These are phyloP conservation scores for Leccinum ochraceum DNA, from an alignment of 768 basidiomycete genomes.

Conservation along the genomic window DNA sequence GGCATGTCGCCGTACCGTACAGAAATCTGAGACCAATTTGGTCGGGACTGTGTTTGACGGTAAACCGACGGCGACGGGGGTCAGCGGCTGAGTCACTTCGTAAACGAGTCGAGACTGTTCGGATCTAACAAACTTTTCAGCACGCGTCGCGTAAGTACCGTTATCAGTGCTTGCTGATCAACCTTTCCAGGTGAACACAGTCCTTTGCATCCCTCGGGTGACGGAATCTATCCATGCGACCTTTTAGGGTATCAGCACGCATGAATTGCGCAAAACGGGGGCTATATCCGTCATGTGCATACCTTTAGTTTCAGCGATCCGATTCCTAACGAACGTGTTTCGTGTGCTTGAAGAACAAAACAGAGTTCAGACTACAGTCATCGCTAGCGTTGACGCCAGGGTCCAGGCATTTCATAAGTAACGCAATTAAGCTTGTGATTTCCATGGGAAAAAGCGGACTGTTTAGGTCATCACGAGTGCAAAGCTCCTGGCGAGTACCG, in stretches of 20 bases:
- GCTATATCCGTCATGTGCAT: conserved; percentile 8
- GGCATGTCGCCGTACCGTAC: background rate
- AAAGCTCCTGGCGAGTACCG: background rate
- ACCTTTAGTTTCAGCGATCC: conserved; percentile 1
- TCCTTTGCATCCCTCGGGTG: conserved; percentile 1
- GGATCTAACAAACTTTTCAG: background rate
- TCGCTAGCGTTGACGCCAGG: conserved; percentile 1
- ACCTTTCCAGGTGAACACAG: background rate
- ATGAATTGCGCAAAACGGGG: background rate
- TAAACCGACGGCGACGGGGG: background rate
- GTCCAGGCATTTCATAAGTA: background rate
- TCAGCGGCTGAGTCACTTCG: background rate
- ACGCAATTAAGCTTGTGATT: background rate
- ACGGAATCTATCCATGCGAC: conserved; percentile 11
- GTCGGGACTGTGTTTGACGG: background rate
- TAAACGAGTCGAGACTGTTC: background rate
- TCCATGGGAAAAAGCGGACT: conserved; percentile 3
- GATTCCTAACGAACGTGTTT: conserved; percentile 12
- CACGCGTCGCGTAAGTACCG: conserved; percentile 6
- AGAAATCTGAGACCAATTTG: background rate
- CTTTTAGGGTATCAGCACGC: background rate
- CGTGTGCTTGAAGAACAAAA: conserved; percentile 3
- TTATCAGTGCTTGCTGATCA: conserved; percentile 3
- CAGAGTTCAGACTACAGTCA: background rate
- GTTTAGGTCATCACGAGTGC: background rate